These are phyloP conservation scores for Phytophthora foliorum DNA, from an alignment of 352 stramenopile species.

Conservation along the genomic window DNA sequence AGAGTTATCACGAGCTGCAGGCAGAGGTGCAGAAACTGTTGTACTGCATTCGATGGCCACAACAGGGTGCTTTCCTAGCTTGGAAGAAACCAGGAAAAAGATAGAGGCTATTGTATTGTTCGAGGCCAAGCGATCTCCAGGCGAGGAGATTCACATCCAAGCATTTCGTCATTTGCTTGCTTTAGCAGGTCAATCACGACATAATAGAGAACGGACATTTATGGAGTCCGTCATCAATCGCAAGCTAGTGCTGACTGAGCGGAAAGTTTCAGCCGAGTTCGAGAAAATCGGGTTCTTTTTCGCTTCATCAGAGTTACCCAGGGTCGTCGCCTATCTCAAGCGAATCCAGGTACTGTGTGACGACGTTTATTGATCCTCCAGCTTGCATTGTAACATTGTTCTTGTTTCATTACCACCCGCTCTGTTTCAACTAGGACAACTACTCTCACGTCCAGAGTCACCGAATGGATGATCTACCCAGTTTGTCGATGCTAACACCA, in stretches of 20 bases:
- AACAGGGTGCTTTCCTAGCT: constrained; percentile 57
- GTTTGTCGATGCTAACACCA: constrained; percentile 62
- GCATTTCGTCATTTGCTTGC: constrained; percentile 69
- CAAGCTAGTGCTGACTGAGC: constrained; percentile 69
- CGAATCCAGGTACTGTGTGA: constrained; percentile 50
- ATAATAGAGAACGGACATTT: constrained; percentile 64
- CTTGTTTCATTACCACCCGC: background rate
- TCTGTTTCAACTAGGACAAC: constrained; percentile 41
- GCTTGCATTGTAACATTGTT: background rate
- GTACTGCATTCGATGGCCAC: constrained; percentile 65
- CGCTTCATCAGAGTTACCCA: constrained; percentile 50
- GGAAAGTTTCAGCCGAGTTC: constrained; percentile 59
- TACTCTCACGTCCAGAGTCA: constrained; percentile 54
- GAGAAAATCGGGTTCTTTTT: constrained; percentile 72
- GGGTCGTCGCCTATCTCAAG: constrained; percentile 58
- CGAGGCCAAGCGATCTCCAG: constrained; percentile 70
- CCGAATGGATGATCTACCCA: constrained; percentile 71
- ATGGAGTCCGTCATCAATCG: constrained; percentile 75
- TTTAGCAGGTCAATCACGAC: constrained; percentile 46
- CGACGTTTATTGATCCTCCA: background rate
- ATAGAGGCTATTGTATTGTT: constrained; percentile 65
- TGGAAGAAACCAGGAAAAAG: constrained; percentile 62
- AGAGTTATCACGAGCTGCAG: constrained; percentile 44
- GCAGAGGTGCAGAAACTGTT: constrained; percentile 37
- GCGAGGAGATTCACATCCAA: constrained; percentile 67